phyloP scores from a whole-genome alignment of 495 filamentous ascomycete genomes.

The Cercophora scortea region DNA sequence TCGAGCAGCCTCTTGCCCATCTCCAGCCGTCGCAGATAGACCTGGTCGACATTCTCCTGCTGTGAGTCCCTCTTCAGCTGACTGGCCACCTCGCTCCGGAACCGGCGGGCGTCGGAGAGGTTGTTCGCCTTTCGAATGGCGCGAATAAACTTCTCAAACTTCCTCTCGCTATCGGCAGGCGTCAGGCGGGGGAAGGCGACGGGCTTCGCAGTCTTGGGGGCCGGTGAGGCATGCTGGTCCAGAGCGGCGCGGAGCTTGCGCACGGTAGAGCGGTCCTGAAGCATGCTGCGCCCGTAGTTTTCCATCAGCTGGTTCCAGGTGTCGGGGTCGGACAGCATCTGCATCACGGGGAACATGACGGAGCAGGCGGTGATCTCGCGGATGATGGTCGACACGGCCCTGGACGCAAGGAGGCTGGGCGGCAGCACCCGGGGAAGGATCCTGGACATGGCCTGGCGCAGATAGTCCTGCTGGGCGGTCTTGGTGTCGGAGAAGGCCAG shows the following conservation, averaged over 20 bases:
- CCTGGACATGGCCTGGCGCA: conserved; percentile 60
- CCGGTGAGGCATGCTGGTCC: conserved; percentile 88
- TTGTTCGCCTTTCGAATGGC: conserved; percentile 83
- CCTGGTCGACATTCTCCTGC: conserved; percentile 68
- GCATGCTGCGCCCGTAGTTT: conserved; percentile 73
- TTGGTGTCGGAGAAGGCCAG: conserved; percentile 75
- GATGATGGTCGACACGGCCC: conserved; percentile 69
- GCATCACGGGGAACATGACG: conserved; percentile 62
- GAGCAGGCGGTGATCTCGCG: conserved; percentile 79
- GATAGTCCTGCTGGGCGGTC: conserved; percentile 74
- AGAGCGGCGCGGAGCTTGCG: conserved; percentile 87
- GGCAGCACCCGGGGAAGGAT: conserved; percentile 75
- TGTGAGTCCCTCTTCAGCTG: conserved; percentile 81
- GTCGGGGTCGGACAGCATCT: conserved; percentile 78
- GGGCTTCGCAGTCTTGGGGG: conserved; percentile 55
- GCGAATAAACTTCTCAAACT: conserved; percentile 89
- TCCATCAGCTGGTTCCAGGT: conserved; percentile 96
- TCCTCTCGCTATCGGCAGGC: conserved; percentile 70
- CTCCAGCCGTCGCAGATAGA: conserved; percentile 81
- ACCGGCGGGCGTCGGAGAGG: conserved; percentile 86
- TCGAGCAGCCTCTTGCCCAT: conserved; percentile 87
- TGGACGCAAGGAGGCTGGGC: conserved; percentile 62
- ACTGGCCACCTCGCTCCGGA: conserved; percentile 86
- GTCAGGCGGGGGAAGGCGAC: conserved; percentile 51
- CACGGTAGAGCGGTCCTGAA: conserved; percentile 94